Percentiles rank a stretch among this genome's conserved stretches.
phyloP scores from a whole-genome alignment of 2,329 filamentous ascomycete species.

The Cladosporium austrohemisphaericum region DNA sequence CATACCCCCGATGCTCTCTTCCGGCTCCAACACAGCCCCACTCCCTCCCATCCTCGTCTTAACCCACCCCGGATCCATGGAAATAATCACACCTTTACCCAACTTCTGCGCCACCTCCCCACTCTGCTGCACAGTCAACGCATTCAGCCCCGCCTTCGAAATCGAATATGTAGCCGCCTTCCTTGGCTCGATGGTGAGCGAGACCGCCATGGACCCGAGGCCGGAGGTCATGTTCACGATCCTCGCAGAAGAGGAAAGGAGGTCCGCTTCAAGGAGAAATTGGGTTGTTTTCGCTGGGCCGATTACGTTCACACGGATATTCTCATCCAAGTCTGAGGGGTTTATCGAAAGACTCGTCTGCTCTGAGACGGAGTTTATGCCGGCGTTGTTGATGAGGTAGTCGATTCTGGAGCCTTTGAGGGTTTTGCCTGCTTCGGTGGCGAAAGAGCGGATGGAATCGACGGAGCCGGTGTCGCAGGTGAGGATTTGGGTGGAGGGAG shows the following conservation, averaged over 20 bases:
- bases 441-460: slow-evolving; percentile 35
- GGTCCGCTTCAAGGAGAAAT: slow-evolving; percentile 28
- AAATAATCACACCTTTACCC: slow-evolving; percentile 32
- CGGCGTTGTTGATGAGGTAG: slow-evolving; percentile 41
- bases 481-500: slow-evolving; percentile 37
- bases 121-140: slow-evolving; percentile 43
- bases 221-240: slow-evolving; percentile 37
- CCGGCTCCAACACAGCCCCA: slow-evolving; percentile 37
- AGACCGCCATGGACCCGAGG: slow-evolving; percentile 32
- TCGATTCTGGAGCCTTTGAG: slow-evolving; percentile 38
- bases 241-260: slow-evolving; percentile 31
- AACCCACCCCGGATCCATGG: slow-evolving; percentile 44
- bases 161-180: slow-evolving; percentile 41
- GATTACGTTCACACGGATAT: slow-evolving; percentile 46
- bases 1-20: slow-evolving; percentile 39
- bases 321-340: slow-evolving; percentile 35
- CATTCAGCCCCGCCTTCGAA: slow-evolving; percentile 44
- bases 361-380: slow-evolving; percentile 37
- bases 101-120: slow-evolving; percentile 36
- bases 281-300: slow-evolving; percentile 47
- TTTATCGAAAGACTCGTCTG: slow-evolving; percentile 41
- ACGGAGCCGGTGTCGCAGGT: slow-evolving; percentile 40
- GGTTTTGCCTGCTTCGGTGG: slow-evolving; percentile 30
- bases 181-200: slow-evolving; percentile 26
- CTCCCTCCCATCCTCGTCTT: slow-evolving; percentile 43